These are phyloP conservation scores for Curvularia lunata DNA, from an alignment of 2,329 filamentous ascomycete genomes.

Conservation along the genomic window DNA sequence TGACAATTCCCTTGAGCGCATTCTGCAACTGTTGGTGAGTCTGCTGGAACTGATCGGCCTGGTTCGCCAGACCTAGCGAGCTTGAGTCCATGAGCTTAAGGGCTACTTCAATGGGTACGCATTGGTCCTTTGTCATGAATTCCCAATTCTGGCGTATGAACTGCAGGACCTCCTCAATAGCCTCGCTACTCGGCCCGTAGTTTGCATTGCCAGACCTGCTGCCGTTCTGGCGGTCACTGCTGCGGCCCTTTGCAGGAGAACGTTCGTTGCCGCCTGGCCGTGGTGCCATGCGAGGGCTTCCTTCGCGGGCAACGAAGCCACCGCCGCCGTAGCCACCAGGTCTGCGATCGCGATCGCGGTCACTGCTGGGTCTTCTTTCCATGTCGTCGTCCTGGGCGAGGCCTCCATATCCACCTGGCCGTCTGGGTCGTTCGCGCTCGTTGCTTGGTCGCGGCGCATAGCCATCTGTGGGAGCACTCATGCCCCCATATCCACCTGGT, in stretches of 20 bases:
- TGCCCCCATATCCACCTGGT: slow-evolving; percentile 42
- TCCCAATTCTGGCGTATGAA: slow-evolving; percentile 90
- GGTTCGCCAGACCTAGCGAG: slow-evolving; percentile 88
- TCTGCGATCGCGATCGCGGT: slow-evolving; percentile 21
- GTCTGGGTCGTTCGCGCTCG: slow-evolving; percentile 29
- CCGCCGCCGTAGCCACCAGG: slow-evolving; percentile 48
- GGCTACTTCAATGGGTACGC: slow-evolving; percentile 92
- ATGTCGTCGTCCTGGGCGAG: slow-evolving; percentile 38
- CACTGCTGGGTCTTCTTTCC: slow-evolving; percentile 30
- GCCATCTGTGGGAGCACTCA: slow-evolving; percentile 28
- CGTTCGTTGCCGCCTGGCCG: slow-evolving; percentile 53
- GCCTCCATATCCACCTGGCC: slow-evolving; percentile 35
- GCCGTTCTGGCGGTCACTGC: slow-evolving; percentile 41
- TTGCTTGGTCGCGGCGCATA: slow-evolving; percentile 25
- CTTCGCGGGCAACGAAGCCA: slow-evolving; percentile 32
- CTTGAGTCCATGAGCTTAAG: slow-evolving; percentile 92
- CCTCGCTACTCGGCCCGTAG: slow-evolving; percentile 50
- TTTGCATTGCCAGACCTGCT: slow-evolving; percentile 39
- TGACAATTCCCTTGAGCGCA: slow-evolving; percentile 91
- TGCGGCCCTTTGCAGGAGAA: slow-evolving; percentile 50
- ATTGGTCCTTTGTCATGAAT: slow-evolving; percentile 86
- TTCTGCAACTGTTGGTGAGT: slow-evolving; percentile 89
- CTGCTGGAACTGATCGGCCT: slow-evolving; percentile 82
- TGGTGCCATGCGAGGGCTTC: slow-evolving; percentile 39
- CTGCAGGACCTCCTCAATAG: slow-evolving; percentile 69